A percentile compares a stretch with the other conserved stretches of the same genome.
phyloP scores from a whole-genome alignment of 208 protist species.

The Jaenimonas drosophilae region DNA sequence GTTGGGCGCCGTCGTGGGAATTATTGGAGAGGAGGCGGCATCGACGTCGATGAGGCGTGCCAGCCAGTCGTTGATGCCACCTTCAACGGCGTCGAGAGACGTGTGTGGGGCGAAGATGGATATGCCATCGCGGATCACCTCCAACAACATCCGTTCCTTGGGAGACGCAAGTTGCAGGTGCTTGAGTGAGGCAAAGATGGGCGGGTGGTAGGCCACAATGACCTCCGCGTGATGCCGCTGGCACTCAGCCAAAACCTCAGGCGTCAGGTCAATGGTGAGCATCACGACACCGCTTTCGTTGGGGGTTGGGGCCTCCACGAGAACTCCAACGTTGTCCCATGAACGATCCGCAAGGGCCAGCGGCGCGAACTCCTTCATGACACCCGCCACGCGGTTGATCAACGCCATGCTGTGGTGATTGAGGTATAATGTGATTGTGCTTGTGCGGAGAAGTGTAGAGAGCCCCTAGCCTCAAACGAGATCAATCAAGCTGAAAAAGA shows the following conservation, averaged over 20 bases:
- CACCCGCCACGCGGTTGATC: conserved; percentile 24
- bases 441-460: neutral
- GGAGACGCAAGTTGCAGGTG: conserved; percentile 55
- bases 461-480: neutral
- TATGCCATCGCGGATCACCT: conserved; percentile 53
- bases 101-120: conserved; percentile 93
- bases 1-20: neutral
- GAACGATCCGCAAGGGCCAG: conserved; percentile 78
- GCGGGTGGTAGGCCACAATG: conserved; percentile 89
- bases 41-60: conserved; percentile 30
- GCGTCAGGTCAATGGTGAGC: conserved; percentile 89
- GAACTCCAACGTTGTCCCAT: conserved; percentile 92
- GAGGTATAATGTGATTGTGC: no score
- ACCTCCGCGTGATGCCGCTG: conserved; percentile 43
- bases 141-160: conserved; percentile 66
- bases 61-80: conserved; percentile 92
- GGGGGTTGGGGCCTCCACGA: conserved; percentile 77
- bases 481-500: neutral
- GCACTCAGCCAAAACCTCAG: conserved; percentile 85
- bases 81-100: conserved; percentile 59
- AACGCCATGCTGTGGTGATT: neutral
- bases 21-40: conserved; percentile 16
- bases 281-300: conserved; percentile 45
- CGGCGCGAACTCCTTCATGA: conserved; percentile 78
- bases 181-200: conserved; percentile 80